These are phyloP conservation scores for Jatropha curcas DNA, from an alignment of 345 rosid species.

Conservation along the genomic window DNA sequence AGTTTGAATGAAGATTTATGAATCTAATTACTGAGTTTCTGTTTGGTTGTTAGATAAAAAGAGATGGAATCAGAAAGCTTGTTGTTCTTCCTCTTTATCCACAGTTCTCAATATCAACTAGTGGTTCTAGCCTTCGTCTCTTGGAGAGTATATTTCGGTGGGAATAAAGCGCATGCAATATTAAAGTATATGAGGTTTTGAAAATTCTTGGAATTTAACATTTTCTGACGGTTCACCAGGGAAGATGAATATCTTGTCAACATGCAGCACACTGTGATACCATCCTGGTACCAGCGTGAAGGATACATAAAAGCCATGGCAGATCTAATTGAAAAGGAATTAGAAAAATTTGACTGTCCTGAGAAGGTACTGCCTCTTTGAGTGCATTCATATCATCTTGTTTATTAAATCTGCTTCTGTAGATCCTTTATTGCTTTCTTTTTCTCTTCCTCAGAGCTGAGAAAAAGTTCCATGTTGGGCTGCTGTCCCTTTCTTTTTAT, in stretches of 20 bases:
- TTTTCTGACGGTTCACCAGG: constrained; percentile 46
- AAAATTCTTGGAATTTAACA: constrained; percentile 10
- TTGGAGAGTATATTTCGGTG: constrained; percentile 93
- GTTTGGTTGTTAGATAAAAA: constrained; percentile 60
- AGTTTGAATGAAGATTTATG: neutral
- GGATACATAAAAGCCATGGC: constrained; percentile 93
- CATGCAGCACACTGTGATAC: constrained; percentile 99
- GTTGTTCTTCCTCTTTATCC: constrained; percentile 99
- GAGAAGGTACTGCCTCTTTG: constrained; percentile 52
- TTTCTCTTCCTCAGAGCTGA: too few relatives aligned
- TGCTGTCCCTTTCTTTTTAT: neutral
- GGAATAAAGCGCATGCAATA: constrained; percentile 14
- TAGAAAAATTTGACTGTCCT: constrained; percentile 61
- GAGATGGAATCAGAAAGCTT: constrained; percentile 85
- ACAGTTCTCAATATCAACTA: constrained; percentile 96
- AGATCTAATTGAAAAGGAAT: constrained; percentile 73
- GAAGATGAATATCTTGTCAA: constrained; percentile 96
- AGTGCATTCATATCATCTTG: neutral
- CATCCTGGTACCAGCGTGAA: constrained; percentile 99
- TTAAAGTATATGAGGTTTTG: neutral
- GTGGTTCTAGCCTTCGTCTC: constrained; percentile 97
- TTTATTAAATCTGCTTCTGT: constrained; percentile 2
- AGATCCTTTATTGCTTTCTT: too few relatives aligned
- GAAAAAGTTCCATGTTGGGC: neutral
- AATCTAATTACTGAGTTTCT: constrained; percentile 1